Evolutionary conservation across 2,329 filamentous ascomycete species (phyloP).

Genomic region (Chaetomium sp.): DNA sequence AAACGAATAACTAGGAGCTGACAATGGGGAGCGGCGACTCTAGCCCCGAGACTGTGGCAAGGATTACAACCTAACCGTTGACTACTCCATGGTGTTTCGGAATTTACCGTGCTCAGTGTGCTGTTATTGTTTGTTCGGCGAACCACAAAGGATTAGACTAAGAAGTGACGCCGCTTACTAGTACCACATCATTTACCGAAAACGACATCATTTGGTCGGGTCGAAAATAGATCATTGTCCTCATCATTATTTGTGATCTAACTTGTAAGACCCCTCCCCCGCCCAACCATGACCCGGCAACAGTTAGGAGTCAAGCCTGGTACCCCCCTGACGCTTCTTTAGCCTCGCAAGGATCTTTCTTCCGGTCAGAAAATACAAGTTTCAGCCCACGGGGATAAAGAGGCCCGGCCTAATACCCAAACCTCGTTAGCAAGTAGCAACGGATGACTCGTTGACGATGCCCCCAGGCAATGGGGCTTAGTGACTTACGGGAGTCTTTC

Average conservation of each 20-base stretch:
- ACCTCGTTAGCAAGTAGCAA: slow-evolving; percentile 14
- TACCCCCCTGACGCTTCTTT: neutral
- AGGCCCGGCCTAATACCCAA: slow-evolving; percentile 25
- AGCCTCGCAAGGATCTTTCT: slow-evolving; percentile 3
- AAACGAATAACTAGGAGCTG: neutral
- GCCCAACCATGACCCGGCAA: too few species aligned
- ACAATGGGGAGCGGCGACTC: neutral
- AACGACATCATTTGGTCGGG: neutral
- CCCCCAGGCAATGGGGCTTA: neutral
- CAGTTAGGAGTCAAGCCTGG: too few species aligned
- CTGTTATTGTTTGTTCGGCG: neutral
- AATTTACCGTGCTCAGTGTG: too few species aligned
- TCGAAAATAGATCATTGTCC: neutral
- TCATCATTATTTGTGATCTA: neutral
- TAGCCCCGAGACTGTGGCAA: too few species aligned
- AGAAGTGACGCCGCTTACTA: neutral
- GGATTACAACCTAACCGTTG: too few species aligned
- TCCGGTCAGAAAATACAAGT: slow-evolving; percentile 21
- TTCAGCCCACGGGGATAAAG: slow-evolving; percentile 25
- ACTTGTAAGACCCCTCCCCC: too few species aligned
- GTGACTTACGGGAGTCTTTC: slow-evolving; percentile 27
- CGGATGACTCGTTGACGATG: neutral
- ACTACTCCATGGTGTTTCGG: too few species aligned
- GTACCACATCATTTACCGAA: neutral
- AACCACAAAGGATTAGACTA: neutral